Base-by-base conservation (phyloP, 805 yeast species). In the Cyberlindnera nakhonratchasimensis region DNA sequence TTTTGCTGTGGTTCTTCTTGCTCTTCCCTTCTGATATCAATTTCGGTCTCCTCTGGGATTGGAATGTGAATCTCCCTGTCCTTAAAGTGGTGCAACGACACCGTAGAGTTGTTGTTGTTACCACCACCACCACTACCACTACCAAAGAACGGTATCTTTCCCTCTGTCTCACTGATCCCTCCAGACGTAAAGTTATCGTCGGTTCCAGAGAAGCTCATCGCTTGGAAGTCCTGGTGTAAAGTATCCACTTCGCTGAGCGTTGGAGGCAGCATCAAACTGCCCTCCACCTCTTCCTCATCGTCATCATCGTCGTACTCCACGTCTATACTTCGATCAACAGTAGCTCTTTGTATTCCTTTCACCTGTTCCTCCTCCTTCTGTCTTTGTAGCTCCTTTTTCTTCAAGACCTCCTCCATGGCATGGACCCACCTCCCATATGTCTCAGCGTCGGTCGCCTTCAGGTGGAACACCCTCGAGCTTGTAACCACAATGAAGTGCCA, bases 171-270 rank as follows among this genome's bases (percentile, higher is more conserved):
- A 14, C 48, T 44, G 2, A 14, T 39, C 6, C 45, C 49, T 16
- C 45, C 57, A 5, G 57, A 50, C 8, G 59, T 55, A 36, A 53
- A 52, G 38, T 54, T 52, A 26, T 54, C 58, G 29, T 54, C 59
- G 18, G 59, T 54, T 1, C 57, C 57, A 11, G 53, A 47, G 21
- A 52, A 42, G 17, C 47, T 49, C 11, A 54, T 18, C 12, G 32
- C 34, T 4, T 40, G 34, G 13, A 50, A 11, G 14, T 52, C 53
- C 8, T 29, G 37, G 14, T 19, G 29, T 2, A 38, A 19, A 5
- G 13, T 8, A 5, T 34, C 37, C 4, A 22, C 16, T 17, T 25
- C 30, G 12, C 10, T 31, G 14, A 8, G 5, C 28, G 23, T 1
- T 39, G 31, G 9, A 33, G 29, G 22, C 19, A 14, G n/a, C 22